phyloP scores from a whole-genome alignment of 2,329 filamentous ascomycete species.

The Parasarocladium wereldwijsianum region DNA sequence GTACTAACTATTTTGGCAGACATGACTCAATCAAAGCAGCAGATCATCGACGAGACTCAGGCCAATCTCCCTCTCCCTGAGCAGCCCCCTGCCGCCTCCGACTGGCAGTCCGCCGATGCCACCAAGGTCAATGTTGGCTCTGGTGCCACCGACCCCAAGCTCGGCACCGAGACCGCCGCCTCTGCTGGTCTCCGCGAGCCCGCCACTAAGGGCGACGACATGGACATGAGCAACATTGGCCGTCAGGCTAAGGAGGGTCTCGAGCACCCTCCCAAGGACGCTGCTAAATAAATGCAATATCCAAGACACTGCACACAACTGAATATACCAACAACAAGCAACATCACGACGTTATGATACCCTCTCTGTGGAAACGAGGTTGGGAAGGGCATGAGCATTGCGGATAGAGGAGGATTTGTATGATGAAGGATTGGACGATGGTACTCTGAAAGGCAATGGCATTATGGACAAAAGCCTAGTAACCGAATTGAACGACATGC shows the following conservation, averaged over 20 bases:
- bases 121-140: slow-evolving; percentile 57
- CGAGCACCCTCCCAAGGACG: slow-evolving; percentile 7
- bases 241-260: slow-evolving; percentile 48
- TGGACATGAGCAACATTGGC: slow-evolving; percentile 45
- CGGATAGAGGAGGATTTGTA: no score
- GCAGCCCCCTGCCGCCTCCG: slow-evolving; percentile 58
- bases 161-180: slow-evolving; percentile 33
- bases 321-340: no score
- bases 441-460: no score
- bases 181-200: slow-evolving; percentile 41
- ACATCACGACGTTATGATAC: no score
- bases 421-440: no score
- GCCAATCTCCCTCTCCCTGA: slow-evolving; percentile 69
- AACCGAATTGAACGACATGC: no score
- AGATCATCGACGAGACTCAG: slow-evolving; percentile 52
- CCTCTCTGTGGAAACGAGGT: not conserved
- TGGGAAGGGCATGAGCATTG: no score
- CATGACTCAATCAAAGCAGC: slow-evolving; percentile 40
- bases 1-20: no score
- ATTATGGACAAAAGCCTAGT: no score
- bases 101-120: slow-evolving; percentile 62
- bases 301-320: no score
- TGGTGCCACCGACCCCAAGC: slow-evolving; percentile 33
- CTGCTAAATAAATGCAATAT: slow-evolving; percentile 6
- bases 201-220: slow-evolving; percentile 38